phyloP scores from a whole-genome alignment of 106 monocot genomes.

The Gastrodia elata region DNA sequence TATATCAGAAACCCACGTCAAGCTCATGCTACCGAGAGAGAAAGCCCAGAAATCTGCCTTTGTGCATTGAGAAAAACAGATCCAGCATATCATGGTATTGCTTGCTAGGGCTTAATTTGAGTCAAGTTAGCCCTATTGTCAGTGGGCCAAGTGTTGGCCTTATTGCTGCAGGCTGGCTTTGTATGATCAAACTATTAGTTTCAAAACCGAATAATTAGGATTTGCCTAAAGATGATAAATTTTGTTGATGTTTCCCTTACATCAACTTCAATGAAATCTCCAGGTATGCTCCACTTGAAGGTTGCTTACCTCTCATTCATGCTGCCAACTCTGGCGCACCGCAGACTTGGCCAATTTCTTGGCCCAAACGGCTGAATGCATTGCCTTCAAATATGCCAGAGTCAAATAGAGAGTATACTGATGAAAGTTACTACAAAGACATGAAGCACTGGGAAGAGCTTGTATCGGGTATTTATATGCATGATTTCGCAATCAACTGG shows the following conservation, averaged over 20 bases:
- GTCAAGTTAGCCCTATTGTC: too few relatives aligned
- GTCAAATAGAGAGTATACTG: not conserved
- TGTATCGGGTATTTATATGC: conserved; percentile 42
- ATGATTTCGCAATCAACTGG: conserved; percentile 62
- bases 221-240: not conserved
- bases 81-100: conserved; percentile 60
- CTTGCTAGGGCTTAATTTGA: not conserved
- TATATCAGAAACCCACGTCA: conserved; percentile 82
- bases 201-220: not conserved
- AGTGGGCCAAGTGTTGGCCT: too few relatives aligned
- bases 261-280: not conserved
- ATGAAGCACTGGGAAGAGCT: conserved; percentile 55
- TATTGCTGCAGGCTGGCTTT: too few relatives aligned
- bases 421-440: conserved; percentile 36
- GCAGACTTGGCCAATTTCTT: conserved; percentile 44
- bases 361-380: conserved; percentile 67
- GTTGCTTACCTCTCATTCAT: conserved; percentile 42
- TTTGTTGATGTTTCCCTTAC: not conserved
- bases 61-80: conserved; percentile 34
- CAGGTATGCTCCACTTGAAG: conserved; percentile 77
- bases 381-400: conserved; percentile 28
- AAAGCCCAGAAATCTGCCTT: conserved; percentile 36
- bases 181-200: not conserved
- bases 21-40: conserved; percentile 66
- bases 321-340: conserved; percentile 16